Percentiles rank a stretch among this genome's conserved stretches.
Conservation (phyloP, 2,329 filamentous ascomycete species). For the Colletotrichum euphorbiae region DNA sequence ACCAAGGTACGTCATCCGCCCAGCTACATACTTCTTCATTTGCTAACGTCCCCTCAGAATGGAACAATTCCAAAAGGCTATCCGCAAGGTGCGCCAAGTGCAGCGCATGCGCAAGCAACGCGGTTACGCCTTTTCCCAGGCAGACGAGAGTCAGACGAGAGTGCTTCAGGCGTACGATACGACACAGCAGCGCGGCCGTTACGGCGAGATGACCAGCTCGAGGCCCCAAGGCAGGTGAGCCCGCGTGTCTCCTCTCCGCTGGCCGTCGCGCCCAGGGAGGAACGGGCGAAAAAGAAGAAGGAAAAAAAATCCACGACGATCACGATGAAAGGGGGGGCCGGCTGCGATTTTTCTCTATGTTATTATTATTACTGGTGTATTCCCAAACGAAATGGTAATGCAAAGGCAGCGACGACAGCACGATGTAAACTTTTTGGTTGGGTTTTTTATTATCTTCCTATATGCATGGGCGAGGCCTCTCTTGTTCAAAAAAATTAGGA, state of each 20-base stretch:
- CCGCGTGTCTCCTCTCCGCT: background rate
- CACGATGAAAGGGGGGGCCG: slow-evolving; percentile 37
- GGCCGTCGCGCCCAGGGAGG: background rate
- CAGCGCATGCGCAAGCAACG: slow-evolving; percentile 99
- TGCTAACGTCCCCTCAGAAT: slow-evolving; percentile 69
- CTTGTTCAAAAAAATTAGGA: background rate
- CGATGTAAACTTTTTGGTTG: slow-evolving; percentile 37
- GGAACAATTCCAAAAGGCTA: slow-evolving; percentile 99
- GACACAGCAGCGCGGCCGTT: slow-evolving; percentile 88
- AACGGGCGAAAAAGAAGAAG: background rate
- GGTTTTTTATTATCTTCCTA: slow-evolving; percentile 30
- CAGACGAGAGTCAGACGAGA: slow-evolving; percentile 94
- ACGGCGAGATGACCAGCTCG: slow-evolving; percentile 88
- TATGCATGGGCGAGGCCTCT: slow-evolving; percentile 34
- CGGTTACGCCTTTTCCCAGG: slow-evolving; percentile 97
- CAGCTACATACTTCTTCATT: background rate
- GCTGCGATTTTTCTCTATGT: slow-evolving; percentile 28
- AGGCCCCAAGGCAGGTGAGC: slow-evolving; percentile 44
- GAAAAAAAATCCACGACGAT: slow-evolving; percentile 34
- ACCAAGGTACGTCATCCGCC: slow-evolving; percentile 74
- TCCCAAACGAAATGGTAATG: slow-evolving; percentile 38
- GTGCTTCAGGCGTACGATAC: slow-evolving; percentile 98
- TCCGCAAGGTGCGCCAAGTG: slow-evolving; percentile 96
- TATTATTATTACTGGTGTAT: slow-evolving; percentile 18
- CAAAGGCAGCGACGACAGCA: slow-evolving; percentile 39